Evolutionary conservation across 1,284 basidiomycete species (phyloP), one percentile per base, ranked within the genome.

Genomic region (Ustilago sp.): DNA sequence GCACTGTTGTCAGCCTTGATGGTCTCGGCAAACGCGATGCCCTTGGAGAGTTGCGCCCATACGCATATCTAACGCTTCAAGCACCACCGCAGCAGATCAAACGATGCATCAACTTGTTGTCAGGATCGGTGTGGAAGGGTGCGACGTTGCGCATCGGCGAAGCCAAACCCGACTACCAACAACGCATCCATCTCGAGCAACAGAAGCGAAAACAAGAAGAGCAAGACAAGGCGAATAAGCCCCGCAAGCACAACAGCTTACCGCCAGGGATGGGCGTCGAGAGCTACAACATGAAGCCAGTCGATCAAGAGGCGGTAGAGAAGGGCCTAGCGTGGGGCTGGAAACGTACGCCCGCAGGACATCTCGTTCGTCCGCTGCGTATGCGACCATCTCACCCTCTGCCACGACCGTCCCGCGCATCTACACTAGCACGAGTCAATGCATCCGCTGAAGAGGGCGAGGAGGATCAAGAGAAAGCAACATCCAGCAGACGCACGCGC

Each of bases 51-150:
- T 60, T 69, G 11, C 67, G 67, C 12, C 75, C 77, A 2, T 84
- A 74, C 43, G 79, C 77, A 17, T 85, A 80, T 53, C 52, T 79
- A 8, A 83, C 80, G 19, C 34, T 85, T 8, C 61, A 63, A 43
- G 76, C 79, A n/a, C 59, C 79, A 2, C 70, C 64, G 2, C 48
- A 61, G 4, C 77, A 82, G 65, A 64, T 84, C 41, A 55, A 71
- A 32, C 59, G 72, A 15, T 77, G 79, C 60, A 72, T 82, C 52
- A 81, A 80, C 38, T 53, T 78, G 8, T 61, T 85, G 4, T 80
- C 74, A 19, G 81, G 81, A 17, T 79, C 82, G 17, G 74, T 80
- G 19, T 85, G 84, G 84, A 85, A 84, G 36, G 82, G 81, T 3
- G 67, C 77, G 9, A 83, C 77, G 32, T 62, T 85, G 1, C 75